Conservation (phyloP, 805 yeast genomes). For the Spathaspora passalidarum region DNA sequence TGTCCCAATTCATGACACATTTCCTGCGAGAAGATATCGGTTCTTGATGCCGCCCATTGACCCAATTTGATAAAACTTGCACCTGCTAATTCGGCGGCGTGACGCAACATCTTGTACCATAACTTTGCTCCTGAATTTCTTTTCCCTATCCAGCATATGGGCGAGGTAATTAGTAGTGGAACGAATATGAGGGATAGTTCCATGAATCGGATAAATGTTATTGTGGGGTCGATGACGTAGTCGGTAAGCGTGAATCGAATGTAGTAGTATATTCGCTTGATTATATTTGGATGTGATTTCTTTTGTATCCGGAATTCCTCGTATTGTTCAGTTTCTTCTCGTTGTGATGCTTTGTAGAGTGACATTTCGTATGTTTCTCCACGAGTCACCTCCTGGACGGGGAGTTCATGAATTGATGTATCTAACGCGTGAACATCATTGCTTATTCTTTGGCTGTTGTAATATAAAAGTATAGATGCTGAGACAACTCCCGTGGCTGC, state of each 20-base stretch:
- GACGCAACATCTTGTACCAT: slow-evolving; percentile 69
- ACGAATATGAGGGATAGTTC: slow-evolving; percentile 64
- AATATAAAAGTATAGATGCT: not conserved
- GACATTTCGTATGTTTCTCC: slow-evolving; percentile 71
- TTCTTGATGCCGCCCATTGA: slow-evolving; percentile 98
- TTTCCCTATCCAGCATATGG: slow-evolving; percentile 57
- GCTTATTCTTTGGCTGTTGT: not conserved
- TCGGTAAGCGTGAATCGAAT: slow-evolving; percentile 48
- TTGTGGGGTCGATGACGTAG: slow-evolving; percentile 63
- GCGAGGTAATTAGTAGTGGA: slow-evolving; percentile 67
- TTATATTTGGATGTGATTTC: slow-evolving; percentile 16
- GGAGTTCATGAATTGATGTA: slow-evolving; percentile 34
- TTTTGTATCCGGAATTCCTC: slow-evolving; percentile 27
- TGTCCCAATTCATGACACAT: slow-evolving; percentile 74
- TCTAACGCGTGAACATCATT: slow-evolving; percentile 33
- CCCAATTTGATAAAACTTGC: slow-evolving; percentile 91
- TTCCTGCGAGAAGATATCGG: slow-evolving; percentile 81
- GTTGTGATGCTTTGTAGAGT: slow-evolving; percentile 56
- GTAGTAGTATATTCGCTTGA: slow-evolving; percentile 31
- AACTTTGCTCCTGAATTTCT: slow-evolving; percentile 53
- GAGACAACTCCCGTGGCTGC: not conserved
- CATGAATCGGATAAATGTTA: slow-evolving; percentile 64
- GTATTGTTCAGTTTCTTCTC: slow-evolving; percentile 45
- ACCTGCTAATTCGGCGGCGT: slow-evolving; percentile 79
- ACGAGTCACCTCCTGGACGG: slow-evolving; percentile 42